Evolutionary conservation across 2,329 filamentous ascomycete species (phyloP).

Genomic region (Phaeosphaeriaceae sp.): DNA sequence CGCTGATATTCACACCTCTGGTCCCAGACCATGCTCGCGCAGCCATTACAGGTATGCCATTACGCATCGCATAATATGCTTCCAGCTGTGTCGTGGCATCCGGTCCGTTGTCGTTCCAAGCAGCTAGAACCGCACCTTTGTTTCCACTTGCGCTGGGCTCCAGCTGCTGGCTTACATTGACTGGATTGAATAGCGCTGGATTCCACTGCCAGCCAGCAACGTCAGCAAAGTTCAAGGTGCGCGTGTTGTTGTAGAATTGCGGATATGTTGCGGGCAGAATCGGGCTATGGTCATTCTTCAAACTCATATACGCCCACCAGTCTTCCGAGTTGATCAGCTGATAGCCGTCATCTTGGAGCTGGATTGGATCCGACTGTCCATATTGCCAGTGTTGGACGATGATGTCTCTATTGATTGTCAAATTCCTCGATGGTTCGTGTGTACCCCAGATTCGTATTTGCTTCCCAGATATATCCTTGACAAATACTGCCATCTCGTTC

Average conservation of each 20-base stretch:
- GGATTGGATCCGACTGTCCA: conserved; percentile 55
- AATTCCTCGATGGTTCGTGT: conserved; percentile 50
- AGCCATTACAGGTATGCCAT: conserved; percentile 54
- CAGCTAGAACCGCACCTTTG: conserved; percentile 48
- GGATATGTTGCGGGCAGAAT: conserved; percentile 56
- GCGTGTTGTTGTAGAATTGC: conserved; percentile 56
- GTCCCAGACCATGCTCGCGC: conserved; percentile 53
- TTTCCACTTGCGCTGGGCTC: conserved; percentile 36
- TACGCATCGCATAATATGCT: conserved; percentile 56
- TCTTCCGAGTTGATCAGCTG: conserved; percentile 57
- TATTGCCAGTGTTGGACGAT: conserved; percentile 59
- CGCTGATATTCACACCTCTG: conserved; percentile 43
- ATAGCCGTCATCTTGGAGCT: conserved; percentile 49
- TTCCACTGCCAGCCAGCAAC: conserved; percentile 55
- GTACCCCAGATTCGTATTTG: conserved; percentile 51
- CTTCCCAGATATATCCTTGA: conserved; percentile 41
- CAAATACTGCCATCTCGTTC: conserved; percentile 43
- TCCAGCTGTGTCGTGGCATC: conserved; percentile 58
- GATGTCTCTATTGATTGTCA: conserved; percentile 50
- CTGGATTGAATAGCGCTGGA: conserved; percentile 53
- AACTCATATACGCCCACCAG: conserved; percentile 62
- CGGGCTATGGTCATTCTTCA: conserved; percentile 61
- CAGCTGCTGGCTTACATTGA: conserved; percentile 52
- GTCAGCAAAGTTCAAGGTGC: conserved; percentile 55
- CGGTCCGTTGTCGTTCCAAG: conserved; percentile 59